Evolutionary conservation across 352 stramenopile genomes (phyloP).

Genomic region (Lagenidium giganteum): DNA sequence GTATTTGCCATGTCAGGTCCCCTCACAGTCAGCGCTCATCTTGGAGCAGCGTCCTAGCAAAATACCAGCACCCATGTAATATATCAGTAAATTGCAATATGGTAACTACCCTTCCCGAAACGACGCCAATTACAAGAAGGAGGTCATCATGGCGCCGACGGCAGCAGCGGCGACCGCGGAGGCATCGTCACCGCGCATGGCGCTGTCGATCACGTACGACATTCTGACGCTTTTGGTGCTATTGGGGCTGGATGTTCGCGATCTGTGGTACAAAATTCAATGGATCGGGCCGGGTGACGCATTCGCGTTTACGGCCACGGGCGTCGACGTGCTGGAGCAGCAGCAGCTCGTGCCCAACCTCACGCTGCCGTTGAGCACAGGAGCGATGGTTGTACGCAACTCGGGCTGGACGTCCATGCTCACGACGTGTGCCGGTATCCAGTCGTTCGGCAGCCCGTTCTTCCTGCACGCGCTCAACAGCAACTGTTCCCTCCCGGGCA

Average conservation of each 20-base stretch:
- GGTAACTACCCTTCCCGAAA: no score
- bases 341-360: conserved; percentile 3
- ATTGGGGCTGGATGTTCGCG: conserved; percentile 38
- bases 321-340: conserved; percentile 13
- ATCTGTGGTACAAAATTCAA: conserved; percentile 52
- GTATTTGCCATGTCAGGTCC: no score
- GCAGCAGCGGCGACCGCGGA: no score
- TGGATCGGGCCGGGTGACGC: conserved; percentile 39
- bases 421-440: conserved; percentile 29
- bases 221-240: conserved; percentile 18
- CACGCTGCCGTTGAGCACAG: conserved; percentile 9
- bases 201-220: conserved; percentile 1
- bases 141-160: no score
- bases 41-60: no score
- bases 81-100: no score
- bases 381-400: conserved; percentile 12
- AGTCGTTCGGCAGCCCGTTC: conserved; percentile 13
- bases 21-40: no score
- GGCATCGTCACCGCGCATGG: no score
- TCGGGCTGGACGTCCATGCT: conserved; percentile 51
- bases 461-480: conserved; percentile 28
- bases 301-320: conserved; percentile 31
- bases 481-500: conserved; percentile 39
- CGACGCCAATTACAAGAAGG: no score
- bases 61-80: no score